Conservation (phyloP, 495 filamentous ascomycete genomes). For the Friedmanniomyces endolithicus region DNA sequence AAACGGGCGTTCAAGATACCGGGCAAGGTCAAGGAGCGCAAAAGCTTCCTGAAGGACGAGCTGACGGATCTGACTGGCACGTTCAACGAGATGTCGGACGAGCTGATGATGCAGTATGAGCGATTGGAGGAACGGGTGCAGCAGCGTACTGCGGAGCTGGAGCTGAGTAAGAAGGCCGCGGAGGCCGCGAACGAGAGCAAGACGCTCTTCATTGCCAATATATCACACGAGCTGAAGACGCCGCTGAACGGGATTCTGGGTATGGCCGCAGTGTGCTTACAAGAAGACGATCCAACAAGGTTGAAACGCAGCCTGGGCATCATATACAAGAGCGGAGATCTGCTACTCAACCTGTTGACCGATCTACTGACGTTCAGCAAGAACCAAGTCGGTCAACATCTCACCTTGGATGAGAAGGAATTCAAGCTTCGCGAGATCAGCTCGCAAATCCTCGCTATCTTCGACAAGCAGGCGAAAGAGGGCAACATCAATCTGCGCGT, state of each 20-base stretch:
- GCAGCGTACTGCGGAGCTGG: conserved; percentile 69
- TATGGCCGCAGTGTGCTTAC: conserved; percentile 86
- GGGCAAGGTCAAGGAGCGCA: conserved; percentile 60
- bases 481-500: conserved; percentile 59
- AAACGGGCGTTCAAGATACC: conserved; percentile 67
- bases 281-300: conserved; percentile 62
- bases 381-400: conserved; percentile 75
- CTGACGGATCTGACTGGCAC: conserved; percentile 74
- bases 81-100: conserved; percentile 90
- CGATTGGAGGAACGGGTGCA: conserved; percentile 72
- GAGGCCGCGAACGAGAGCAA: conserved; percentile 91
- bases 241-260: conserved; percentile 87
- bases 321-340: conserved; percentile 81
- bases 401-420: conserved; percentile 71
- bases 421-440: conserved; percentile 70
- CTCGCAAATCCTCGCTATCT: conserved; percentile 69
- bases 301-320: conserved; percentile 73
- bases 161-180: conserved; percentile 79
- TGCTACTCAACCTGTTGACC: conserved; percentile 76
- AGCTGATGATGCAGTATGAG: conserved; percentile 73
- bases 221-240: conserved; percentile 87
- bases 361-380: conserved; percentile 86
- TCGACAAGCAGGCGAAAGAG: conserved; percentile 77
- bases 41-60: conserved; percentile 70
- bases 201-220: conserved; percentile 90